Percentiles rank a stretch among this genome's conserved stretches.
phyloP scores from a whole-genome alignment of 129 eudicot species.

The Smallanthus sonchifolius region DNA sequence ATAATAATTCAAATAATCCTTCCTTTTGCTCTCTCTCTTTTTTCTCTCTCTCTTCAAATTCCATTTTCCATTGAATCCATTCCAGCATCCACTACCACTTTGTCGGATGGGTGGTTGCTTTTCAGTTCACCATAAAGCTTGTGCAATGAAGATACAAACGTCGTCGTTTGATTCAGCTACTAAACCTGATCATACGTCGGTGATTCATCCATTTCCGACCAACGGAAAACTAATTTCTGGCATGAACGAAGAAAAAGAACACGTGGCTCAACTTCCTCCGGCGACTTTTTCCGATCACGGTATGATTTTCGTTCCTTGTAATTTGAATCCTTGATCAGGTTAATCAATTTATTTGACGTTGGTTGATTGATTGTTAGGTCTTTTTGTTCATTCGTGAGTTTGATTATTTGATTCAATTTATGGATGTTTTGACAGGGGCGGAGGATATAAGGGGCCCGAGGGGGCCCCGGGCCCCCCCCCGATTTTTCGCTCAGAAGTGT shows the following conservation, averaged over 20 bases:
- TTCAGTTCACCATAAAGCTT: slow-evolving; percentile 32
- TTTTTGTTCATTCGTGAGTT: no score
- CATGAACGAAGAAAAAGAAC: slow-evolving; percentile 17
- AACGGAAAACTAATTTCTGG: slow-evolving; percentile 19
- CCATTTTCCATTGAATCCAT: slow-evolving; percentile 11
- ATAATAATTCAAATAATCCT: neutral
- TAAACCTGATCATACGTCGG: slow-evolving; percentile 24
- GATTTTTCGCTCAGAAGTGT: no score
- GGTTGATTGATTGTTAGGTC: neutral
- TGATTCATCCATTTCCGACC: slow-evolving; percentile 22
- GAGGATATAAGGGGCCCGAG: no score
- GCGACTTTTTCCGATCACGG: slow-evolving; percentile 25
- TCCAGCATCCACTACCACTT: slow-evolving; percentile 23
- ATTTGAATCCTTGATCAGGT: neutral
- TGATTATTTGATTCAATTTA: no score
- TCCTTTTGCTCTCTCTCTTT: neutral
- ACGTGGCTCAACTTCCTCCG: slow-evolving; percentile 23
- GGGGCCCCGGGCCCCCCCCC: no score
- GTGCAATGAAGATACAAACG: slow-evolving; percentile 31
- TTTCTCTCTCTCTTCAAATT: slow-evolving; percentile 6
- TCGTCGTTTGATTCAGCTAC: slow-evolving; percentile 23
- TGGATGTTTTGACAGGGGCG: no score
- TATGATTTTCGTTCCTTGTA: neutral
- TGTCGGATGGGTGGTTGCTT: slow-evolving; percentile 49
- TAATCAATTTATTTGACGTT: neutral